Evolutionary conservation across 306 rosid genomes (phyloP).

Genomic region (Corylus avellana): DNA sequence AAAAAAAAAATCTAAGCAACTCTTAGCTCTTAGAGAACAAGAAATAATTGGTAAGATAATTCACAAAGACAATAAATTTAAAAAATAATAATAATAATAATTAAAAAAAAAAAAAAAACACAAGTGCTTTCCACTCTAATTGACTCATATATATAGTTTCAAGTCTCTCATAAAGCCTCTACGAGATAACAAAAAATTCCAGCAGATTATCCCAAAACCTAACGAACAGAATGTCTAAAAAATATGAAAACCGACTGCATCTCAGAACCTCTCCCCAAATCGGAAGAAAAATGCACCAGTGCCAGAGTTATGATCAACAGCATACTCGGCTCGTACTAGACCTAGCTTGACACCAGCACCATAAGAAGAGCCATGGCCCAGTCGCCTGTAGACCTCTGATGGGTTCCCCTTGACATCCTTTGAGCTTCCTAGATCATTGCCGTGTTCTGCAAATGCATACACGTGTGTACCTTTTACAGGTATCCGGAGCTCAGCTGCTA

Average conservation of each 20-base stretch:
- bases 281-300: slow-evolving; percentile 92
- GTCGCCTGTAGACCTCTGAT: slow-evolving; percentile 84
- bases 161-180: slow-evolving; percentile 26
- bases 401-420: slow-evolving; percentile 93
- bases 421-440: slow-evolving; percentile 91
- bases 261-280: slow-evolving; percentile 92
- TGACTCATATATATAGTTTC: slow-evolving; percentile 27
- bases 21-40: too few relatives aligned
- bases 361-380: slow-evolving; percentile 89
- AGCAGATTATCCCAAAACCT: slow-evolving; percentile 35
- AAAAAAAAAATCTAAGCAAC: too few relatives aligned
- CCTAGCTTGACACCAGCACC: slow-evolving; percentile 90
- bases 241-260: slow-evolving; percentile 21
- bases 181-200: slow-evolving; percentile 25
- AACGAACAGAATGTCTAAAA: slow-evolving; percentile 29
- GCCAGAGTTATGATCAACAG: slow-evolving; percentile 90
- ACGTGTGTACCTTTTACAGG: slow-evolving; percentile 80
- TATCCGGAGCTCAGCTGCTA: slow-evolving; percentile 86
- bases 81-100: too few relatives aligned
- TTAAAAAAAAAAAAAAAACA: background rate
- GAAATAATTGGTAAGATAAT: background rate
- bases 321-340: slow-evolving; percentile 88
- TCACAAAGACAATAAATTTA: background rate
- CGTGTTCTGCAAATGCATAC: slow-evolving; percentile 90
- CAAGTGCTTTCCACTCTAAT: slow-evolving; percentile 24